Evolutionary conservation across 495 filamentous ascomycete species (phyloP).

Genomic region (Xylaria cubensis): DNA sequence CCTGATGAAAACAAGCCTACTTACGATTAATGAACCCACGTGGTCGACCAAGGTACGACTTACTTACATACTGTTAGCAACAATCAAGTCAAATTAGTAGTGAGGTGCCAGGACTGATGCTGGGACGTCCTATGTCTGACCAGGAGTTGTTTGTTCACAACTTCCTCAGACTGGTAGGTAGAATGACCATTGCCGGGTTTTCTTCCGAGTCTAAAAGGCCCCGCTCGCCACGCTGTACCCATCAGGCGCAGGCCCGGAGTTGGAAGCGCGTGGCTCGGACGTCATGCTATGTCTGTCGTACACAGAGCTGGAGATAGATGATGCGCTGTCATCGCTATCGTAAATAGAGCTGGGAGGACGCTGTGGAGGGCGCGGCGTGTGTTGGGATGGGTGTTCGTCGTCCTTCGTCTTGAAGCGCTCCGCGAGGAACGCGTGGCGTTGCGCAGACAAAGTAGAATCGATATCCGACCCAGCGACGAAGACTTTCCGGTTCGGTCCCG

Average conservation of each 20-base stretch:
- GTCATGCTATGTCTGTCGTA: background rate
- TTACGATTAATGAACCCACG: too few relatives aligned
- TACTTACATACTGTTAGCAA: too few relatives aligned
- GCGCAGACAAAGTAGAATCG: slow-evolving; percentile 11
- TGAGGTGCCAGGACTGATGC: background rate
- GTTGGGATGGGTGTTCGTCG: background rate
- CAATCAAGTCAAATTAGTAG: too few relatives aligned
- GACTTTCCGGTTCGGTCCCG: background rate
- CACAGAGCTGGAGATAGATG: background rate
- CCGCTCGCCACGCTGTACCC: background rate
- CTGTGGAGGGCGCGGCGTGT: background rate
- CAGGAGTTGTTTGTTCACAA: background rate
- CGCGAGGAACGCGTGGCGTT: slow-evolving; percentile 18
- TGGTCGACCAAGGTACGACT: too few relatives aligned
- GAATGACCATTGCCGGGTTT: background rate
- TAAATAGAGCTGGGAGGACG: slow-evolving; percentile 8
- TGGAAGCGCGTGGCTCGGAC: background rate
- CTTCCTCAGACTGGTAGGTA: background rate
- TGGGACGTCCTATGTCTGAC: background rate
- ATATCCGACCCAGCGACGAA: slow-evolving; percentile 9
- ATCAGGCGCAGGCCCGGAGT: background rate
- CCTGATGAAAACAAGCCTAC: too few relatives aligned
- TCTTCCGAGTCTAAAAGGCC: background rate
- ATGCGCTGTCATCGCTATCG: background rate
- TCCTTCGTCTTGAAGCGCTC: slow-evolving; percentile 15